Conservation (phyloP, 495 filamentous ascomycete species). For the Astrothelium subdiscretum region DNA sequence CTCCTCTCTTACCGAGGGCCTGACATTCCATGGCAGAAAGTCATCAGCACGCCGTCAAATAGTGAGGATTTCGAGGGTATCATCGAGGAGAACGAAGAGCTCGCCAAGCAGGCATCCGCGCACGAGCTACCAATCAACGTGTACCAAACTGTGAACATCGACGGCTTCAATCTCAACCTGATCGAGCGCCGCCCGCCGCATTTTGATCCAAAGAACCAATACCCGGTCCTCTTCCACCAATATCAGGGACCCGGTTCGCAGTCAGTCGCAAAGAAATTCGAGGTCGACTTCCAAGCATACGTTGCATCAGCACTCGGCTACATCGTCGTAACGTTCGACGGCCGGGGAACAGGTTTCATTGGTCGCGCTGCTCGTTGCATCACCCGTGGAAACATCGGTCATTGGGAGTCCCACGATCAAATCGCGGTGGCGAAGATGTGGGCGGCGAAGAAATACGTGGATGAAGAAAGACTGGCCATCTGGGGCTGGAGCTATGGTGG, state of each 20-base stretch:
- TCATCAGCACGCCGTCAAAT: conserved; percentile 71
- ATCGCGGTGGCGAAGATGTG: conserved; percentile 84
- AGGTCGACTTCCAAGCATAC: conserved; percentile 83
- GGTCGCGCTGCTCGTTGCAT: conserved; percentile 74
- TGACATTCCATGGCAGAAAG: conserved; percentile 80
- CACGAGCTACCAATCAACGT: conserved; percentile 75
- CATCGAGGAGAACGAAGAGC: conserved; percentile 64
- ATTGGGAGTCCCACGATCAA: conserved; percentile 80
- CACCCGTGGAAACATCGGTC: conserved; percentile 71
- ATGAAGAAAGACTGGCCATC: conserved; percentile 70
- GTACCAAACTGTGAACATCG: conserved; percentile 75
- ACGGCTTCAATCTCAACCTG: conserved; percentile 68
- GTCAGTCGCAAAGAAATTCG: conserved; percentile 67
- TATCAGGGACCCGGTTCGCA: conserved; percentile 91
- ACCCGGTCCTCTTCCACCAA: conserved; percentile 87
- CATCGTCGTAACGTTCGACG: conserved; percentile 90
- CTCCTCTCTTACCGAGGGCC: conserved; percentile 76
- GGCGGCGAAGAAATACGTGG: conserved; percentile 72
- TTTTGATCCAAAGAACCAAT: conserved; percentile 74
- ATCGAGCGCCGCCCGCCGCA: conserved; percentile 84
- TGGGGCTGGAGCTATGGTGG: conserved; percentile 99
- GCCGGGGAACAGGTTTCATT: conserved; percentile 82
- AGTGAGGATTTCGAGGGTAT: conserved; percentile 47
- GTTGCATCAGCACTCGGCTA: conserved; percentile 81
- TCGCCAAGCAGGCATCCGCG: conserved; percentile 56